Base-by-base conservation (phyloP, 75 land plant genomes). In the Selaginella tamariscina region DNA sequence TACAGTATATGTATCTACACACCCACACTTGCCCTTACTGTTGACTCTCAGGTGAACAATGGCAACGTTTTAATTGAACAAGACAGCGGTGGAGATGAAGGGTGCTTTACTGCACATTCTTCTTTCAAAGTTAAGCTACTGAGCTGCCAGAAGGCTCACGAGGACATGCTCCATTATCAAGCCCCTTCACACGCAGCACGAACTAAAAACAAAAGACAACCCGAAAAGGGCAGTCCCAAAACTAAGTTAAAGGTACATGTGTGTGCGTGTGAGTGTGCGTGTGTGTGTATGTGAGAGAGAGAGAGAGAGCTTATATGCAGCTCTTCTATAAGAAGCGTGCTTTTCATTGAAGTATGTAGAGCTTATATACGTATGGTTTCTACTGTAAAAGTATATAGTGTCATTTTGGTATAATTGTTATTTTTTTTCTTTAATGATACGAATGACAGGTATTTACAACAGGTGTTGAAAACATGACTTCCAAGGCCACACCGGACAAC, bases 11-110 rank as follows among this genome's bases (percentile, higher is more conserved):
- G 22, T 56, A 24, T 28, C 26, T 39, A 39, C 39, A 30, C 21
- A 32, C 20, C 65, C 1, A 18, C 30, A 31, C 1, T 26, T 24
- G 1, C 27, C 32, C 32, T 39, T 39, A 56, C 31, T 56, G 2
- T 20, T 33, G 26, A 26, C 24, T 79, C n/a, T 26, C 77, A 92
- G 97, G 97, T 88, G 28, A 92, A 92, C 68, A 81, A 86, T 73
- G 87, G 86, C 27, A 82, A 84, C 57, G 80, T 92, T 31, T 78
- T 68, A 24, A 78, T 92, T 15, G 81, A 81, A 15, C 80, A 62
- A 60, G 68, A 68, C 0, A 1, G 27, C 20, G 29, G 29, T 21
- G 68, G 66, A 13, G 66, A 68, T 30, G 39, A 79, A 0, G 20
- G 75, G 1, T 92, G 97, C 33, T 82, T 77, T 70, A 86, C 94